Evolutionary conservation across 768 basidiomycete genomes (phyloP).

Genomic region (Coprinellus micaceus): DNA sequence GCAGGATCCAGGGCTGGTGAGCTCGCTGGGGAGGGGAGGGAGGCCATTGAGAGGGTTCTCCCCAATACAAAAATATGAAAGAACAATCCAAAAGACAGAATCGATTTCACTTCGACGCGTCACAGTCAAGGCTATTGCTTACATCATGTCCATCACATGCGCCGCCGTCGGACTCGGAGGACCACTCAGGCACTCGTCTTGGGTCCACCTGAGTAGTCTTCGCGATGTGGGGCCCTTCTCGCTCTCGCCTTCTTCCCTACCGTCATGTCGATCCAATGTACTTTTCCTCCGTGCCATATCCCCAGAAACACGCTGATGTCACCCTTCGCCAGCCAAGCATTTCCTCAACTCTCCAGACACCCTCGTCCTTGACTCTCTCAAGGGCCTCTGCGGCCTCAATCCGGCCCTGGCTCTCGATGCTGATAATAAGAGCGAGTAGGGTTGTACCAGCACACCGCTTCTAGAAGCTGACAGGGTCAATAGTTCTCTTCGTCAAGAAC

Average conservation of each 20-base stretch:
- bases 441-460: no score
- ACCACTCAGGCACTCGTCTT: no score
- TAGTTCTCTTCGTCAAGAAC: conserved; percentile 62
- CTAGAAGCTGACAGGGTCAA: background rate
- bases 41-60: conserved; percentile 35
- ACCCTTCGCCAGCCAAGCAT: conserved; percentile 54
- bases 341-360: conserved; percentile 67
- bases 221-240: background rate
- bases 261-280: conserved; percentile 38
- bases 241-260: conserved; percentile 1
- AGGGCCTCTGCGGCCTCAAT: conserved; percentile 69
- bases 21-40: conserved; percentile 42
- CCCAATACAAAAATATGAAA: conserved; percentile 8
- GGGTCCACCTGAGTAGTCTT: no score
- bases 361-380: conserved; percentile 75
- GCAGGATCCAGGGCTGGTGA: conserved; percentile 41
- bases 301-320: background rate
- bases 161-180: no score
- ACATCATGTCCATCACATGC: no score
- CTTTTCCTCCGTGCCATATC: conserved; percentile 10
- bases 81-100: conserved; percentile 5
- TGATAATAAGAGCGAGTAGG: conserved; percentile 52
- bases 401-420: conserved; percentile 68
- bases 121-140: no score
- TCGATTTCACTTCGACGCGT: conserved; percentile 9